A percentile compares a stretch with the other conserved stretches of the same genome.
Evolutionary conservation across 2,329 filamentous ascomycete species (phyloP).

Genomic region (Talaromyces sp.): DNA sequence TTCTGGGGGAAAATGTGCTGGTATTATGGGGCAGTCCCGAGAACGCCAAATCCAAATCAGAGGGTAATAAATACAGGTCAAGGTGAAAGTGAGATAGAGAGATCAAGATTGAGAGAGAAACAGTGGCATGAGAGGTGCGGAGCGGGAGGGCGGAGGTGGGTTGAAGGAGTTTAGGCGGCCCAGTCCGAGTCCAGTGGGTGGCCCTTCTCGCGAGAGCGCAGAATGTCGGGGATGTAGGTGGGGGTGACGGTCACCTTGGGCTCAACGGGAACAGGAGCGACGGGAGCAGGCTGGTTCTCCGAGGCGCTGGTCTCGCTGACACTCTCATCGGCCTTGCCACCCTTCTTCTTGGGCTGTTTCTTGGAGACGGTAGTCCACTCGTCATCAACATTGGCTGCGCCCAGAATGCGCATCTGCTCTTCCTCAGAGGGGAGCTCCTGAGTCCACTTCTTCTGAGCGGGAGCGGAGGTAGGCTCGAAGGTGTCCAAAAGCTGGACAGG

Average conservation of each 20-base stretch:
- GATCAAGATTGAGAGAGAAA: neutral
- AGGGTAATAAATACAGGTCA: slow-evolving; percentile 39
- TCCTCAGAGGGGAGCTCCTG: slow-evolving; percentile 60
- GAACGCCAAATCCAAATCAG: slow-evolving; percentile 37
- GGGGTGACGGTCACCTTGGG: slow-evolving; percentile 40
- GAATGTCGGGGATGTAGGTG: slow-evolving; percentile 37
- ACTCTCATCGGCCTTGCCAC: slow-evolving; percentile 45
- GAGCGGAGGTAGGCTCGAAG: slow-evolving; percentile 37
- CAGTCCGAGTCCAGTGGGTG: slow-evolving; percentile 51
- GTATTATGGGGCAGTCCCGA: slow-evolving; percentile 32
- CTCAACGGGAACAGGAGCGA: slow-evolving; percentile 30
- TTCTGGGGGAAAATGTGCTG: slow-evolving; percentile 20
- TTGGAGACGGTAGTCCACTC: slow-evolving; percentile 66
- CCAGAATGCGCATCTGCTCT: slow-evolving; percentile 60
- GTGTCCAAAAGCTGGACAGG: slow-evolving; percentile 46
- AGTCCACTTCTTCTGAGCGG: slow-evolving; percentile 45
- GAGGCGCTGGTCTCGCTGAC: slow-evolving; percentile 49
- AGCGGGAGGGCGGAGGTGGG: slow-evolving; percentile 5
- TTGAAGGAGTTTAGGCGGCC: slow-evolving; percentile 35
- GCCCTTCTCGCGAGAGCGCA: slow-evolving; percentile 39
- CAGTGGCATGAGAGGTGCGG: slow-evolving; percentile 11
- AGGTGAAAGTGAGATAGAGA: slow-evolving; percentile 11
- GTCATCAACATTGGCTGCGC: slow-evolving; percentile 50
- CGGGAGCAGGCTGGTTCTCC: slow-evolving; percentile 33
- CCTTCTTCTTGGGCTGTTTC: slow-evolving; percentile 56